Conservation (phyloP, 2,329 filamentous ascomycete species). For the Orbilia brochopaga region DNA sequence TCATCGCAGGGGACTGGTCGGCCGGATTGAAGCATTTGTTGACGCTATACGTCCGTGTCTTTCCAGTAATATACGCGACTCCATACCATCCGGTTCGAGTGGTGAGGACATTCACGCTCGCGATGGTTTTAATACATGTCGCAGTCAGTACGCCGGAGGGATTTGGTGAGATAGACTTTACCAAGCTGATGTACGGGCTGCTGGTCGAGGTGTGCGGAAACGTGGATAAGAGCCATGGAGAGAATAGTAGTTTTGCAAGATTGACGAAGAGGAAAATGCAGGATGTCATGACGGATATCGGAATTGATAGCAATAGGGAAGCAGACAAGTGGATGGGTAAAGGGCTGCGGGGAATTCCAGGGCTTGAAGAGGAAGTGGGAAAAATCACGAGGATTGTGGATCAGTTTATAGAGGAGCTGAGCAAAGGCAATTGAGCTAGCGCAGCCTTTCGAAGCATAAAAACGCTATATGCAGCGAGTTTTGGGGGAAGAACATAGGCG, state of each 20-base stretch:
- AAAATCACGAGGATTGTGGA: slow-evolving; percentile 44
- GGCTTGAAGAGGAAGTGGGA: slow-evolving; percentile 48
- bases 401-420: slow-evolving; percentile 22
- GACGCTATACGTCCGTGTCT: slow-evolving; percentile 62
- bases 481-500: no score
- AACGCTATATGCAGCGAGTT: no score
- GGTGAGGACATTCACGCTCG: slow-evolving; percentile 57
- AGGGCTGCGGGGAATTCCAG: slow-evolving; percentile 41
- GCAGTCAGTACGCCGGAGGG: slow-evolving; percentile 52
- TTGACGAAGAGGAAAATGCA: slow-evolving; percentile 58
- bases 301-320: slow-evolving; percentile 50
- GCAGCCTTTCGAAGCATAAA: no score
- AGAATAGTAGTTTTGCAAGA: slow-evolving; percentile 58
- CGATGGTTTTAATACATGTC: slow-evolving; percentile 52
- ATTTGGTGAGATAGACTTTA: slow-evolving; percentile 58
- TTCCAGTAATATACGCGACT: slow-evolving; percentile 63
- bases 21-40: slow-evolving; percentile 63
- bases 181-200: slow-evolving; percentile 59
- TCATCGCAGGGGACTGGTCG: slow-evolving; percentile 60
- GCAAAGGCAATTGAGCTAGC: not conserved
- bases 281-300: slow-evolving; percentile 57
- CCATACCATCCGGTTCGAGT: slow-evolving; percentile 64
- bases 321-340: slow-evolving; percentile 48
- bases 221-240: slow-evolving; percentile 60
- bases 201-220: slow-evolving; percentile 59